phyloP scores from a whole-genome alignment of 106 monocot species.

The Acorus calamus region DNA sequence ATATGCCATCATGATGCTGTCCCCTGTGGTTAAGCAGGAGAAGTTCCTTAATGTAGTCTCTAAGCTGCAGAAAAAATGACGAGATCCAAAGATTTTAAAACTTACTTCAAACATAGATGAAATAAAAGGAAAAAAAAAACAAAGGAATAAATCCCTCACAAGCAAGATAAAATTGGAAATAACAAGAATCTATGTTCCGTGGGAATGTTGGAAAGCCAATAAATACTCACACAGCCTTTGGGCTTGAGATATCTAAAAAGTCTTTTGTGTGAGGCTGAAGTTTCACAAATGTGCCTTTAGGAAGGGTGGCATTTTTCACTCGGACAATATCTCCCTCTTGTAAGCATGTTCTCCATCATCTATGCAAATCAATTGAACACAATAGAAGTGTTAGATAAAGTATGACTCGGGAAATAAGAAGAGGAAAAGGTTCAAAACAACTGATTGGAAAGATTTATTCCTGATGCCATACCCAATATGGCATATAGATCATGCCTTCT shows the following conservation, averaged over 20 bases:
- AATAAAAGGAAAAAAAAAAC: no score
- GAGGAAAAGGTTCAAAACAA: background rate
- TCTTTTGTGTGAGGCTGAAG: conserved; percentile 26
- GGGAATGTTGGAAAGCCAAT: no score
- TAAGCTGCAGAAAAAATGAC: background rate
- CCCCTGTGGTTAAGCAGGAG: conserved; percentile 9
- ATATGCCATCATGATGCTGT: conserved; percentile 5
- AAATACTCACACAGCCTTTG: conserved; percentile 20
- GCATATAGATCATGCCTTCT: conserved; percentile 26
- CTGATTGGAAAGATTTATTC: background rate
- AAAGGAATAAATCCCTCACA: no score
- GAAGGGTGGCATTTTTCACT: conserved; percentile 22
- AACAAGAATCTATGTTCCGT: no score
- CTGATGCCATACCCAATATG: conserved; percentile 16
- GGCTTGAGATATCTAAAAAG: conserved; percentile 25
- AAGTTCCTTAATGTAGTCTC: conserved; percentile 8
- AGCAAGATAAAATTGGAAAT: no score
- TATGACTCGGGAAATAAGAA: background rate
- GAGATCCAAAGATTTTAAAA: no score
- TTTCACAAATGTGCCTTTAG: conserved; percentile 25
- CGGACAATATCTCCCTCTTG: conserved; percentile 22
- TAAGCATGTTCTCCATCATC: conserved; percentile 32
- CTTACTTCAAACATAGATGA: no score
- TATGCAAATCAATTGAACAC: background rate
- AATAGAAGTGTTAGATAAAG: background rate